Base-by-base conservation (phyloP, 1,139 yeast species). In the Candida sp. region DNA sequence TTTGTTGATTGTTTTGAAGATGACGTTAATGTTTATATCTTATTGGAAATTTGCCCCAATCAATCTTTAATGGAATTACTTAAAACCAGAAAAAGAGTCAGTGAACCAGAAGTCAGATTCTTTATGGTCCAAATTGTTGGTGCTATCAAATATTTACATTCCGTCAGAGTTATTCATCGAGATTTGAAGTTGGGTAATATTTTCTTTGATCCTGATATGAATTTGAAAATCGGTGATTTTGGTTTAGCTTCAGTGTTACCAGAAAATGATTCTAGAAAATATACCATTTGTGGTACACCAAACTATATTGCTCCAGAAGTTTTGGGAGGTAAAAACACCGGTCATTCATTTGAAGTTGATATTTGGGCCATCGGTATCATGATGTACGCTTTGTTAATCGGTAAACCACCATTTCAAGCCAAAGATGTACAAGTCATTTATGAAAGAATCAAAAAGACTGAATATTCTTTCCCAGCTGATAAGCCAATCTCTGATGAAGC, bases 231-330 rank as follows among this genome's bases (percentile, higher is more conserved):
- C 53, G 98, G 98, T 49, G 99, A 93, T 64, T 93, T 93, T 68
- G 99, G 99, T 36, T 77, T 93, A 50, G 99, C 99, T 9, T 90
- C 97, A 1, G 85, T 88, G 12, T 74, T 91, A 51, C 87, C 87
- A 34, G 73, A 82, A 29, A 59, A 61, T 34, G 79, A 77, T 47
- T 87, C 88, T 43, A 81, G 95, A 54, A 89, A 91, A 58, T 87
- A 84, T 60, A 91, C 99, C 41, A 88, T 93, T 45, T 93, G 99
- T 66, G 99, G 99, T 45, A 93, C 99, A 12, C 99, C 99, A 47
- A 93, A 93, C 66, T 93, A 93, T 63, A 93, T 93, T 61, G 97
- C 98, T 0, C 99, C 99, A 7, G 99, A 93, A 67, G 96, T 93
- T 12, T 73, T 93, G 51, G 87, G 90, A 40, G 96, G 97, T 23